A percentile compares a stretch with the other conserved stretches of the same genome.
Evolutionary conservation across 345 rosid species (phyloP).

Genomic region (Eucalyptus regnans): DNA sequence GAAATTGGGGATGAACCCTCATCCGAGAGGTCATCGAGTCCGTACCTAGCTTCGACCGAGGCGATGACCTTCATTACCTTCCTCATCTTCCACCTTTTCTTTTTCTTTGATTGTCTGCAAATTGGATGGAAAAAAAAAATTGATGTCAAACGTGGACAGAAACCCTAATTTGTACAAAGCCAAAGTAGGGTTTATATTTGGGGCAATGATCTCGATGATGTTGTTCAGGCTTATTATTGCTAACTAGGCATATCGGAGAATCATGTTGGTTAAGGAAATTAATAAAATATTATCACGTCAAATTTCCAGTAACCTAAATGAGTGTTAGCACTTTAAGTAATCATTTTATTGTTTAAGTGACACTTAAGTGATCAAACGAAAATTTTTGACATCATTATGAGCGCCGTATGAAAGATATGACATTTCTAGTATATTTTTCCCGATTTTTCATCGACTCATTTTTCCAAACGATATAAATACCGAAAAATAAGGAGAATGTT

Average conservation of each 20-base stretch:
- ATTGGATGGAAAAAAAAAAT: not conserved
- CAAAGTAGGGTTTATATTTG: not conserved
- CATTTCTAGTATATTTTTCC: too few species aligned
- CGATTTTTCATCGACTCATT: not conserved
- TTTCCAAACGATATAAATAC: not conserved
- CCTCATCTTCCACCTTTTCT: not conserved
- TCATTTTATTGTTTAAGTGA: too few species aligned
- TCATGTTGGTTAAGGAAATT: not conserved
- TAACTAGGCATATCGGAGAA: not conserved
- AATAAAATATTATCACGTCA: too few species aligned
- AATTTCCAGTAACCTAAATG: not conserved
- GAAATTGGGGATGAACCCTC: not conserved
- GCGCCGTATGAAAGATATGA: accelerated
- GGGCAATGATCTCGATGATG: not conserved
- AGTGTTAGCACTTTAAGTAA: not conserved
- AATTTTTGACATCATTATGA: not conserved
- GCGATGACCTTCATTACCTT: not conserved
- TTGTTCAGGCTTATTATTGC: not conserved
- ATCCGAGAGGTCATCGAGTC: not conserved
- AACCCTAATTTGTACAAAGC: not conserved
- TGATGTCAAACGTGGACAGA: not conserved
- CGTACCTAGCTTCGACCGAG: not conserved
- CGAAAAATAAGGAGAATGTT: too few species aligned
- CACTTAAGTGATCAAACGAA: not conserved
- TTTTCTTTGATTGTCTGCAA: not conserved